Conservation (phyloP, 345 rosid species). For the Acer saccharum region DNA sequence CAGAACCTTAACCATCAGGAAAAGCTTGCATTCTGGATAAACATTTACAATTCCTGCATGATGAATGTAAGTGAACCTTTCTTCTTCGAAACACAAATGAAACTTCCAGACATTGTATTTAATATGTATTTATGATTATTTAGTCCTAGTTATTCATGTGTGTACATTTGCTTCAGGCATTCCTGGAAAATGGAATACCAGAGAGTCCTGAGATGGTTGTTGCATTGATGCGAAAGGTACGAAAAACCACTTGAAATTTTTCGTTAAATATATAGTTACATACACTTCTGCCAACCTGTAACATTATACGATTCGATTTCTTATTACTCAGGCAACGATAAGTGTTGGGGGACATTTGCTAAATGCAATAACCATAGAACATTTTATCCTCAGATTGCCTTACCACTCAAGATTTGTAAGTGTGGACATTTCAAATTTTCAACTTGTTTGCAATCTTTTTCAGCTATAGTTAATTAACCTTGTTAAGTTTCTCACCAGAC, state of each 20-base stretch:
- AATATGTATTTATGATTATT: not conserved
- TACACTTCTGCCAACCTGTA: not conserved
- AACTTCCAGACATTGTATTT: not conserved
- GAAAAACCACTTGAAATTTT: too few relatives aligned
- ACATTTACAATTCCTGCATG: slow-evolving; percentile 85
- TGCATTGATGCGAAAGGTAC: slow-evolving; percentile 70
- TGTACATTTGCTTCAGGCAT: slow-evolving; percentile 49
- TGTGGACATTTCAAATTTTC: slow-evolving; percentile 19
- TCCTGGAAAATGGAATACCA: slow-evolving; percentile 74
- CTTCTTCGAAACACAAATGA: not conserved
- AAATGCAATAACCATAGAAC: slow-evolving; percentile 72
- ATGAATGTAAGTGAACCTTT: slow-evolving; percentile 63
- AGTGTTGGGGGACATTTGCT: slow-evolving; percentile 75
- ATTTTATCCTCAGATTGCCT: slow-evolving; percentile 81
- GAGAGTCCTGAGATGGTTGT: slow-evolving; percentile 63
- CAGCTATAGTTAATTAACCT: slow-evolving; percentile 9
- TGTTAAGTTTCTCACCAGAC: slow-evolving; percentile 27
- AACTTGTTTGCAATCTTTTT: slow-evolving; percentile 18
- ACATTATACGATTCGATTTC: not conserved
- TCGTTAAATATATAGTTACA: not conserved
- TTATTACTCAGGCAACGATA: slow-evolving; percentile 59
- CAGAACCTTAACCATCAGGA: slow-evolving; percentile 71
- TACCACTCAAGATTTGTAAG: slow-evolving; percentile 72
- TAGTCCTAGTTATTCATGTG: not conserved
- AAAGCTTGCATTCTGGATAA: slow-evolving; percentile 96